These are phyloP conservation scores for Casuarina cunninghamiana DNA, from an alignment of 306 rosid genomes.

Conservation along the genomic window DNA sequence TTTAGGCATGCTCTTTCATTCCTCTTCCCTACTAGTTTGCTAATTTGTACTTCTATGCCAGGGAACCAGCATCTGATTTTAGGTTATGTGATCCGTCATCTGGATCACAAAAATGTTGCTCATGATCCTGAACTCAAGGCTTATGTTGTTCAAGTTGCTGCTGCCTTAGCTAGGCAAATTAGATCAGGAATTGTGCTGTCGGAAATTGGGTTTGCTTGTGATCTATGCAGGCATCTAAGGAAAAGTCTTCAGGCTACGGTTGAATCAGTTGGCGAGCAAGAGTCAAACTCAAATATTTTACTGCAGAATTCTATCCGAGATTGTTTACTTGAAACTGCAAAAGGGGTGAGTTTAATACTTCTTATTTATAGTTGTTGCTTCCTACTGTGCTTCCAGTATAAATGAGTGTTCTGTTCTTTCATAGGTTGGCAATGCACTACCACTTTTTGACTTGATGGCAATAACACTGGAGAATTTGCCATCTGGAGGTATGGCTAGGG, in stretches of 20 bases:
- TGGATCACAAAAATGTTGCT: constrained; percentile 87
- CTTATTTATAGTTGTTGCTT: constrained; percentile 13
- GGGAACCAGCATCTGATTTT: constrained; percentile 81
- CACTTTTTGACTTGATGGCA: constrained; percentile 87
- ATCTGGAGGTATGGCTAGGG: constrained; percentile 69
- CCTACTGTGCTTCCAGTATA: constrained; percentile 23
- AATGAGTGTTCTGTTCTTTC: constrained; percentile 25
- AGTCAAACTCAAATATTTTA: constrained; percentile 59
- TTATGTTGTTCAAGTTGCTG: constrained; percentile 68
- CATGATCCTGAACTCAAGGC: constrained; percentile 81
- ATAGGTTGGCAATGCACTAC: constrained; percentile 67
- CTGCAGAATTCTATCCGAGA: constrained; percentile 87
- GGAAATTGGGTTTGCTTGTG: constrained; percentile 87
- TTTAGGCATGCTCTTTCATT: not conserved
- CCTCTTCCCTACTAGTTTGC: constrained; percentile 3
- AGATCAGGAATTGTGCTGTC: constrained; percentile 59
- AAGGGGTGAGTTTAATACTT: constrained; percentile 52
- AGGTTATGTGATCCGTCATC: constrained; percentile 75
- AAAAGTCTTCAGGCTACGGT: constrained; percentile 84
- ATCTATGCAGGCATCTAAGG: constrained; percentile 92
- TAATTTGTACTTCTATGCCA: constrained; percentile 33
- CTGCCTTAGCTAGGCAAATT: constrained; percentile 77
- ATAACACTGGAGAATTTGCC: constrained; percentile 80
- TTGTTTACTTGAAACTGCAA: constrained; percentile 83
- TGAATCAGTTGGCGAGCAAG: constrained; percentile 77